Evolutionary conservation across 106 monocot genomes (phyloP).

Genomic region (Chionographis japonica): DNA sequence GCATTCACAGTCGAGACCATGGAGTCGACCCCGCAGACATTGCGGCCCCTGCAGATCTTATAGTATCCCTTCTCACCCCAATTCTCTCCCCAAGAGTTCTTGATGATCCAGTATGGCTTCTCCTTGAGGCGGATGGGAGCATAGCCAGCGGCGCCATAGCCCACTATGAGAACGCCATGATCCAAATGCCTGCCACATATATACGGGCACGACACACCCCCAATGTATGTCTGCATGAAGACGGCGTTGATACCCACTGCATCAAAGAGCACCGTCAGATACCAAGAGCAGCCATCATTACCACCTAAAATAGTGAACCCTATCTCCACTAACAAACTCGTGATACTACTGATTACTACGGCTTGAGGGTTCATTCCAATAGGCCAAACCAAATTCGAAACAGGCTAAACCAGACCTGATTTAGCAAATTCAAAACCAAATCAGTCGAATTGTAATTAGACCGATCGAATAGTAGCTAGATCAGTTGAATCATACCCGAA

Average conservation of each 20-base stretch:
- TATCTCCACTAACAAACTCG: too few relatives aligned
- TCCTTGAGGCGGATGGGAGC: constrained; percentile 79
- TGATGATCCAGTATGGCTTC: constrained; percentile 93
- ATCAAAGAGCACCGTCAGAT: constrained; percentile 2
- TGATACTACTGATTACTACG: too few relatives aligned
- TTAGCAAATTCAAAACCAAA: too few relatives aligned
- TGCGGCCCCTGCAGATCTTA: constrained; percentile 81
- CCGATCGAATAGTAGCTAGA: too few relatives aligned
- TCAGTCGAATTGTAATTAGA: too few relatives aligned
- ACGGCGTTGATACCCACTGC: constrained; percentile 89
- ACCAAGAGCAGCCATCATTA: neutral
- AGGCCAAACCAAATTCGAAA: too few relatives aligned
- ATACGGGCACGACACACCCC: constrained; percentile 89
- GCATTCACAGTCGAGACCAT: constrained; percentile 85
- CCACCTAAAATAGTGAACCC: neutral
- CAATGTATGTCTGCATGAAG: constrained; percentile 88
- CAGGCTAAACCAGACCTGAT: too few relatives aligned
- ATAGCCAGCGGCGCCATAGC: constrained; percentile 73
- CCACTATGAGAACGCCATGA: constrained; percentile 85
- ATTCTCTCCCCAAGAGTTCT: constrained; percentile 94
- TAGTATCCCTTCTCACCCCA: constrained; percentile 94
- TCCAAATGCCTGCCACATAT: constrained; percentile 66
- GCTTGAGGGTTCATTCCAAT: too few relatives aligned
- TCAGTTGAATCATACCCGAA: too few relatives aligned
- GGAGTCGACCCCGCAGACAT: constrained; percentile 86